phyloP scores from a whole-genome alignment of 495 filamentous ascomycete species.

The Thozetella sp. region DNA sequence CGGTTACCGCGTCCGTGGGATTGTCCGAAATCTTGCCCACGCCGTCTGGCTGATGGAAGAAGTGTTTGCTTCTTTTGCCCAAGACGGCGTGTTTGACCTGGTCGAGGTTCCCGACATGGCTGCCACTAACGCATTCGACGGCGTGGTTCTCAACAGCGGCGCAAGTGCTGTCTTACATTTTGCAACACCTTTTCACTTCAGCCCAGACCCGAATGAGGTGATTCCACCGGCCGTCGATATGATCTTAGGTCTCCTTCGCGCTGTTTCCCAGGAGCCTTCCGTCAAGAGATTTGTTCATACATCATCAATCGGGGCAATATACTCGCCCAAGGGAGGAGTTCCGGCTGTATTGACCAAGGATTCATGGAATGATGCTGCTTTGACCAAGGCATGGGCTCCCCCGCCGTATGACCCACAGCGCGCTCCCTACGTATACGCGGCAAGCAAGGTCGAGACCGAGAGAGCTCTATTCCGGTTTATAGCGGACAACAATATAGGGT shows the following conservation, averaged over 20 bases:
- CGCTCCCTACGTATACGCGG: constrained; percentile 34
- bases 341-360: constrained; percentile 26
- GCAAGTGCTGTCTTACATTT: constrained; percentile 35
- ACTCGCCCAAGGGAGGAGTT: constrained; percentile 19
- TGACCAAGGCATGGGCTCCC: constrained; percentile 41
- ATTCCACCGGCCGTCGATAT: constrained; percentile 36
- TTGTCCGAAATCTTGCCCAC: constrained; percentile 35
- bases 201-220: constrained; percentile 34
- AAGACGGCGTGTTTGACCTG: constrained; percentile 28
- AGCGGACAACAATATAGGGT: not conserved
- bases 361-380: constrained; percentile 46
- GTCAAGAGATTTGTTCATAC: constrained; percentile 53
- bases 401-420: constrained; percentile 25
- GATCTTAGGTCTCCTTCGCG: constrained; percentile 35
- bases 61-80: constrained; percentile 36
- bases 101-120: constrained; percentile 35
- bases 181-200: constrained; percentile 36
- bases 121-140: constrained; percentile 32
- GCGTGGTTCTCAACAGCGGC: constrained; percentile 32
- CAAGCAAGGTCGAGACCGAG: constrained; percentile 37
- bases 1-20: constrained; percentile 51
- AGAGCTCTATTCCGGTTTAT: not conserved
- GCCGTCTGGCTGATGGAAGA: constrained; percentile 37
- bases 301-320: constrained; percentile 45
- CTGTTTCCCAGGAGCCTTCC: constrained; percentile 38